These are phyloP conservation scores for Rhizomucor pusillus DNA, from an alignment of 371 early-diverging fungal species.

Conservation along the genomic window DNA sequence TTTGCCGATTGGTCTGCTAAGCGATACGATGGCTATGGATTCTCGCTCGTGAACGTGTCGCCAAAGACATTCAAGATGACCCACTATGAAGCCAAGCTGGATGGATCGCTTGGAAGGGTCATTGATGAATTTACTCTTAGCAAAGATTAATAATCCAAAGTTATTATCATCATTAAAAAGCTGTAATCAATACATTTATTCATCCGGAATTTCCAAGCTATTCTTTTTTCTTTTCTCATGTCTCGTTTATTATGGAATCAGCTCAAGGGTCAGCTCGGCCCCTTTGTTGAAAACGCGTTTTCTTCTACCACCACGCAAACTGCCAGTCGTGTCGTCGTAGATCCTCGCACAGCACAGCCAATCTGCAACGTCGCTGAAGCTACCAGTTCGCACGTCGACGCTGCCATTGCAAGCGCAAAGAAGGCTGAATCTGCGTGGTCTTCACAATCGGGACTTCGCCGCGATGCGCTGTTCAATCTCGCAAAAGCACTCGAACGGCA, in stretches of 20 bases:
- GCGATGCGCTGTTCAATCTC: constrained; percentile 64
- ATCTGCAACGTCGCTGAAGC: constrained; percentile 9
- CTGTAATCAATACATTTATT: no score
- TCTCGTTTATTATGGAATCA: no score
- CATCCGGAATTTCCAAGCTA: no score
- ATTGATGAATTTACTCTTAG: constrained; percentile 20
- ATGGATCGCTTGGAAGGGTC: constrained; percentile 29
- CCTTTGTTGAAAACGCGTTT: no score
- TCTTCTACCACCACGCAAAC: no score
- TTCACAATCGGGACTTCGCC: constrained; percentile 30
- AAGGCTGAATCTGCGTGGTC: constrained; percentile 12
- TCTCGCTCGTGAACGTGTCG: constrained; percentile 31
- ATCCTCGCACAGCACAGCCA: constrained; percentile 16
- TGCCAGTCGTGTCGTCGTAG: neutral
- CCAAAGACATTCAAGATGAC: constrained; percentile 18
- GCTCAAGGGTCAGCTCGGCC: no score
- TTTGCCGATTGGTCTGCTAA: constrained; percentile 35
- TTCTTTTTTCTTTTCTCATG: no score
- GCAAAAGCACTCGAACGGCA: constrained; percentile 59
- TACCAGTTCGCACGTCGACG: constrained; percentile 8
- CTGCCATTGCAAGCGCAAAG: constrained; percentile 6
- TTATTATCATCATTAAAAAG: no score
- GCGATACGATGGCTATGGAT: constrained; percentile 36
- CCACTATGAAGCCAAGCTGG: constrained; percentile 25
- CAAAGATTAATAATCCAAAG: neutral